phyloP scores from a whole-genome alignment of 192 early-diverging fungal genomes.

The Cetraspora pellucida region DNA sequence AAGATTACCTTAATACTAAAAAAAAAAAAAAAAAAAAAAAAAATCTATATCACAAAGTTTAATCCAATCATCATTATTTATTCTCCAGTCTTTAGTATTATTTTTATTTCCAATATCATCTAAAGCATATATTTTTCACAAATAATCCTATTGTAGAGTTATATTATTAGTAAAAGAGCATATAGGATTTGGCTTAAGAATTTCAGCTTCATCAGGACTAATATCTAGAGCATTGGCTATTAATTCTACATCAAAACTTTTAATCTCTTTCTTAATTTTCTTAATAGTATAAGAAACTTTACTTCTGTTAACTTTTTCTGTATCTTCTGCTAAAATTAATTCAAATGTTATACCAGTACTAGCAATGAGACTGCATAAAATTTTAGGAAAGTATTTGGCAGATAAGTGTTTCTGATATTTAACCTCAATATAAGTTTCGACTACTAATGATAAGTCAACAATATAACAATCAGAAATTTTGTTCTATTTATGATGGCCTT shows the following conservation, averaged over 20 bases:
- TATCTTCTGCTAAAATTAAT: slow-evolving; percentile 24
- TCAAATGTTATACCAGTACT: slow-evolving; percentile 19
- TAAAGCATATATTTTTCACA: slow-evolving; percentile 27
- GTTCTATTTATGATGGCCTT: slow-evolving; percentile 19
- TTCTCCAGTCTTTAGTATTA: slow-evolving; percentile 20
- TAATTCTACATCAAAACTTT: slow-evolving; percentile 23
- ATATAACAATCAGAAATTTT: slow-evolving; percentile 28
- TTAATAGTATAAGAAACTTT: slow-evolving; percentile 29
- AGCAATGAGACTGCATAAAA: slow-evolving; percentile 29
- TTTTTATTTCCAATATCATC: slow-evolving; percentile 24
- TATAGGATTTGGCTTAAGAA: slow-evolving; percentile 22
- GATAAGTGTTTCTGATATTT: slow-evolving; percentile 28
- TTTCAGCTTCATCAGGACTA: slow-evolving; percentile 18
- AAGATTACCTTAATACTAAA: too few species aligned
- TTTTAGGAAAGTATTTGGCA: slow-evolving; percentile 30
- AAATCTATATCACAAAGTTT: slow-evolving; percentile 25
- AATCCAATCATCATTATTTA: slow-evolving; percentile 30
- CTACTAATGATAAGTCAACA: slow-evolving; percentile 9
- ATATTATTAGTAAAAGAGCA: slow-evolving; percentile 24
- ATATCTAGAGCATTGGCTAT: slow-evolving; percentile 28
- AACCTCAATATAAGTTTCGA: slow-evolving; percentile 30
- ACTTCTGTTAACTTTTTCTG: background rate
- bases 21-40: too few species aligned
- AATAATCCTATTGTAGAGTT: slow-evolving; percentile 25
- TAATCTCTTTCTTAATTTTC: slow-evolving; percentile 14